phyloP scores from a whole-genome alignment of 345 rosid species.

The Gossypium anomalum region DNA sequence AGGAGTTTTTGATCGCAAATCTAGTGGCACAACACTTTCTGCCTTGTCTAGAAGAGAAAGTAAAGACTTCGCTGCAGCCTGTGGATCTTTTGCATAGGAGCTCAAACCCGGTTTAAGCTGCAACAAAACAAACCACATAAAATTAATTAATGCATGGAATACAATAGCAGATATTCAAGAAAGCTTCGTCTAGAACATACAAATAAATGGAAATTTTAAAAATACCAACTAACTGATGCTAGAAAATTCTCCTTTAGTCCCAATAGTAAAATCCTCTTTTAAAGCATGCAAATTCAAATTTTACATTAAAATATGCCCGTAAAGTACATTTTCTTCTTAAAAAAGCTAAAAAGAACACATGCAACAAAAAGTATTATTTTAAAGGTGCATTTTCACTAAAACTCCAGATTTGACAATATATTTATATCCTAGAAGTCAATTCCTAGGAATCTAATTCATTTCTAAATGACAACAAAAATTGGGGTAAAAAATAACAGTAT shows the following conservation, averaged over 20 bases:
- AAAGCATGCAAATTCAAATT: not conserved
- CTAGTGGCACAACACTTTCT: slow-evolving; percentile 77
- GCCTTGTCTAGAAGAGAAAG: slow-evolving; percentile 73
- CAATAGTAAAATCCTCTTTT: not conserved
- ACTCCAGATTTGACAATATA: not conserved
- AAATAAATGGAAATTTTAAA: not conserved
- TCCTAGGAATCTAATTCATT: too few relatives aligned
- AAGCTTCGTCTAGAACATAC: not conserved
- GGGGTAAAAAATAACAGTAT: not conserved
- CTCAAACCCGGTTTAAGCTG: slow-evolving; percentile 89
- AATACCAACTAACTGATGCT: not conserved
- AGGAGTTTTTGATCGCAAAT: slow-evolving; percentile 74
- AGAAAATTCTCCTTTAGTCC: not conserved
- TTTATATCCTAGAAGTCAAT: not conserved
- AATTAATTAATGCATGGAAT: slow-evolving; percentile 18
- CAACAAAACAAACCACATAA: slow-evolving; percentile 19
- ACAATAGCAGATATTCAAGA: not conserved
- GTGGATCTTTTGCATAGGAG: slow-evolving; percentile 68
- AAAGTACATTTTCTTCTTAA: not conserved
- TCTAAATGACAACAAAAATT: not conserved
- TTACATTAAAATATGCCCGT: not conserved
- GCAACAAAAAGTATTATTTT: not conserved
- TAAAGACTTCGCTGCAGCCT: slow-evolving; percentile 65
- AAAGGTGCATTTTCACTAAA: not conserved
- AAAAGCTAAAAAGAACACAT: not conserved